Base-by-base conservation (phyloP, 225 moss, liverwort and hornwort species). In the Thuidium tamariscinum region DNA sequence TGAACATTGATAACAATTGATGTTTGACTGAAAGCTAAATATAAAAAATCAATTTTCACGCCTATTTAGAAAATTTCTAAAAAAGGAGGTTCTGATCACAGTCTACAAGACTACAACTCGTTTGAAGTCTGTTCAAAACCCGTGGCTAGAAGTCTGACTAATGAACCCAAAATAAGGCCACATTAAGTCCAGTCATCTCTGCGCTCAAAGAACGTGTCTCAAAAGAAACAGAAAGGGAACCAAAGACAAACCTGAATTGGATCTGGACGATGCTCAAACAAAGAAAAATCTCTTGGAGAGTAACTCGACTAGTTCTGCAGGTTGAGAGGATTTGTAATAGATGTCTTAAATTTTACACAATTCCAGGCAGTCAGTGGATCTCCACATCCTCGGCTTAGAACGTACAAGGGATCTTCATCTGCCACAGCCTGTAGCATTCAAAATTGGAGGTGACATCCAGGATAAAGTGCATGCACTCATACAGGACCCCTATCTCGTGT, bases 211-310 rank as follows among this genome's bases (percentile, higher is more conserved):
- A 77, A 46, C 13, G 41, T 49, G 27, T 37, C 68, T 84, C 85
- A 81, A 41, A 34, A 73, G 61, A n/a, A n/a, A n/a, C n/a, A n/a
- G 14, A n/a, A 80, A 68, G 62, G 36, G 79, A 36, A 54, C 69
- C 18, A 21, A 52, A 80, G 74, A 78, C 90, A 62, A 60, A 90
- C 92, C 92, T 90, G 88, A 52, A 42, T 27, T 81, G 68, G 52
- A 82, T 75, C 55, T 82, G 44, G 77, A 65, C n/a, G 86, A 67
- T 61, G 25, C 55, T 68, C 88, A 70, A 48, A 68, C 11, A 65
- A 85, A 39, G 80, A 80, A 61, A 65, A 82, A 72, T 27, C 72
- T 82, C 62, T 80, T 80, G 70, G 21, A 67, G 82, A 85, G 42
- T 79, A 9, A 79, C 65, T 82, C 74, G 82, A 87, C 68, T 82